phyloP scores from a whole-genome alignment of 345 rosid species.

The Citrus reticulata region DNA sequence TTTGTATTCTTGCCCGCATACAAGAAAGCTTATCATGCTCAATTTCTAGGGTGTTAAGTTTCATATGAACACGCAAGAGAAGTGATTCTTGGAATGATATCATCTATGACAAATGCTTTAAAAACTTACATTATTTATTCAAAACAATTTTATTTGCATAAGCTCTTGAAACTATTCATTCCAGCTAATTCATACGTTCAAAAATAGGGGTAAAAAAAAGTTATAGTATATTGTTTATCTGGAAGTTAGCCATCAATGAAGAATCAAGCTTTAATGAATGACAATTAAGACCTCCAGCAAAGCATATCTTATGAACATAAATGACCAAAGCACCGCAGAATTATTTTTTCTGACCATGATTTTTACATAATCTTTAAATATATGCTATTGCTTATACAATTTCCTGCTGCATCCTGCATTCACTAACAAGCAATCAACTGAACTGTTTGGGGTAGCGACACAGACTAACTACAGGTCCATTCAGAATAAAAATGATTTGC shows the following conservation, averaged over 20 bases:
- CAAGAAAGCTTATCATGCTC: neutral
- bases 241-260: neutral
- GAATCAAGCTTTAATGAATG: neutral
- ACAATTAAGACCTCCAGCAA: neutral
- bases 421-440: neutral
- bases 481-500: neutral
- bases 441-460: neutral
- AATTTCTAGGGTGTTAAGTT: neutral
- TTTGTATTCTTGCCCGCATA: neutral
- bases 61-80: neutral
- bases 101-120: neutral
- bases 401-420: neutral
- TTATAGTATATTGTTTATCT: neutral
- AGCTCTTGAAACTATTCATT: neutral
- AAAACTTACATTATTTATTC: neutral
- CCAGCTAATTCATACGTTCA: neutral
- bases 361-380: neutral
- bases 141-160: neutral
- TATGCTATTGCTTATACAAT: neutral
- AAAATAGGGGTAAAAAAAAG: neutral
- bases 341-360: neutral
- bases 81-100: neutral
- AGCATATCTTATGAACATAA: neutral
- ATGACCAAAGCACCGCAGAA: neutral
- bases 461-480: neutral